These are phyloP conservation scores for Pythium monospermum DNA, from an alignment of 352 stramenopile genomes.

Conservation along the genomic window DNA sequence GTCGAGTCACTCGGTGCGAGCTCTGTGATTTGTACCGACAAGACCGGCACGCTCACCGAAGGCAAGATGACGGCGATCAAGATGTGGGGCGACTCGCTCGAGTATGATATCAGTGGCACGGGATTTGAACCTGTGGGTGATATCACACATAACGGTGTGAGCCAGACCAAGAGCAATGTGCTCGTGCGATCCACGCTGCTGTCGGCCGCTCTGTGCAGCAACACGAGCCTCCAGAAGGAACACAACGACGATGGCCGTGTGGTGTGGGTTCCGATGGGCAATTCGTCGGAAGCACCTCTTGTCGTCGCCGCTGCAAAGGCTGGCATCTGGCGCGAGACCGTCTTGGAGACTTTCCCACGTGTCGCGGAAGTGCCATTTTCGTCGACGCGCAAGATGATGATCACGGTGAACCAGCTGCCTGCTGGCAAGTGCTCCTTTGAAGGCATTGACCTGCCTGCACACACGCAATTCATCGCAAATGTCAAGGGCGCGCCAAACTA, in stretches of 20 bases:
- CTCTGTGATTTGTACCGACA: constrained; percentile 91
- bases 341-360: constrained; percentile 50
- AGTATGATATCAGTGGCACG: constrained; percentile 48
- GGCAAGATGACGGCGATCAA: constrained; percentile 79
- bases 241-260: constrained; percentile 30
- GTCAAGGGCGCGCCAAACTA: constrained; percentile 72
- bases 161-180: constrained; percentile 34
- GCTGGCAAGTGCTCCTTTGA: constrained; percentile 26
- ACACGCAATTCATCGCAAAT: constrained; percentile 43
- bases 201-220: constrained; percentile 59
- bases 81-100: constrained; percentile 56
- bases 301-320: constrained; percentile 61
- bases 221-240: constrained; percentile 60
- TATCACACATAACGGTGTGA: constrained; percentile 40
- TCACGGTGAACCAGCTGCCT: constrained; percentile 54
- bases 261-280: constrained; percentile 56
- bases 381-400: constrained; percentile 94
- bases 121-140: constrained; percentile 50
- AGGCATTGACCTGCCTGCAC: constrained; percentile 30
- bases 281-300: constrained; percentile 64
- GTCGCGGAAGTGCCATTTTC: constrained; percentile 90
- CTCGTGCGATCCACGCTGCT: constrained; percentile 45
- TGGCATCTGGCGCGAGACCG: constrained; percentile 45
- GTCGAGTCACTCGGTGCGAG: constrained; percentile 84
- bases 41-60: constrained; percentile 92